Base-by-base conservation (phyloP, 1,284 basidiomycete genomes). In the Heterobasidion occidentale region DNA sequence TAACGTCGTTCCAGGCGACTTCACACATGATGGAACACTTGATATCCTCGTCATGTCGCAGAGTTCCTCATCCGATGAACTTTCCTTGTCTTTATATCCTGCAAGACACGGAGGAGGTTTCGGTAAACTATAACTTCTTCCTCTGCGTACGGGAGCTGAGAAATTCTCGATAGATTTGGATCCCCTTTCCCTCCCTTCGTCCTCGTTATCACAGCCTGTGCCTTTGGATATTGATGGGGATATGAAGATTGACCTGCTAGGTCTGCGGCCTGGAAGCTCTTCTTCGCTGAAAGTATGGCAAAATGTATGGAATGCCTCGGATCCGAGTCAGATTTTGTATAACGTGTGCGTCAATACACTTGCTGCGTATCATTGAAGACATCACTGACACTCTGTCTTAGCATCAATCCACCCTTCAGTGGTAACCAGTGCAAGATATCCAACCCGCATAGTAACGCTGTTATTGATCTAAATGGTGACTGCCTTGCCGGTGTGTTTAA, bases 391-490 rank as follows among this genome's bases (percentile, higher is more conserved):
- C 9, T 44, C 14, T 49, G 54, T 36, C 50, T 12, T 61, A 90
- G 88, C 14, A 67, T 70, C 19, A 76, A 84, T 46, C 78, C 88
- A 0, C 77, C 78, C 9, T 80, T 94, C 61, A 70, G 79, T 36
- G 84, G 81, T 11, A 62, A 71, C 17, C 80, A 81, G 46, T 99
- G 97, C 71, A 80, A 75, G 12, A 70, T 96, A 11, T 81, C 90
- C 2, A 84, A 88, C 62, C 94, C 95, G 1, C 97, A 99, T 69
- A 94, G 90, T 67, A 97, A 94, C 67, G 94, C 94, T 0, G 90
- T 94, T n/a, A 80, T 98, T 15, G 96, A 99, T 67, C 74, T 99
- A 51, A 86, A 99, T 62, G 96, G 96, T 12, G 96, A 99, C 70
- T 99, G 97, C 69, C 77, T 98, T 7, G 93, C 94, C 59, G 92